Evolutionary conservation across 441 rosid genomes (phyloP).

Genomic region (Erysimum cheiri): DNA sequence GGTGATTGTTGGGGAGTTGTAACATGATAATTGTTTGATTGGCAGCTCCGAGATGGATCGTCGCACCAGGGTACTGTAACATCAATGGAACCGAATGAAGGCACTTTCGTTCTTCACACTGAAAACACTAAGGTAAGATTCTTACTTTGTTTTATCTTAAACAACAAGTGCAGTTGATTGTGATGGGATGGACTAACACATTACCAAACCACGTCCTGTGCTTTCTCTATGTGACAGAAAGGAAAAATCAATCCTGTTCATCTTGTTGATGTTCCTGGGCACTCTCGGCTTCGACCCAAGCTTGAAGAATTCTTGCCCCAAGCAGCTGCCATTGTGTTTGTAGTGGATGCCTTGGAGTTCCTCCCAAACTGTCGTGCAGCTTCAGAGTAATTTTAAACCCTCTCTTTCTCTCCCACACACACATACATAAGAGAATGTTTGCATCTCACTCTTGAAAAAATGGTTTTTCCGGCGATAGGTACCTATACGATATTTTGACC

Average conservation of each 20-base stretch:
- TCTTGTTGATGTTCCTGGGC: conserved; percentile 94
- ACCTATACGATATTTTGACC: conserved; percentile 83
- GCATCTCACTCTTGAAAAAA: conserved; percentile 5
- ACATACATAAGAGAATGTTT: conserved; percentile 5
- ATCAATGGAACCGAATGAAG: conserved; percentile 94
- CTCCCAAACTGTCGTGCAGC: conserved; percentile 71
- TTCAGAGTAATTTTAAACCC: conserved; percentile 66
- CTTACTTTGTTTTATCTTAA: conserved; percentile 9
- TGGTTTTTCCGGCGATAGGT: conserved; percentile 53
- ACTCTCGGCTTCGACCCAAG: conserved; percentile 81
- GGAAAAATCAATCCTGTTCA: conserved; percentile 76
- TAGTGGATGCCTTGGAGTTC: conserved; percentile 90
- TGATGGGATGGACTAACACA: conserved; percentile 19
- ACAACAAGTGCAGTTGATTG: conserved; percentile 4
- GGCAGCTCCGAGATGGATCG: conserved; percentile 59
- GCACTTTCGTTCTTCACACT: conserved; percentile 56
- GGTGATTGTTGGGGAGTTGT: neutral
- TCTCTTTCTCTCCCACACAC: neutral
- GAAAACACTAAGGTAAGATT: conserved; percentile 41
- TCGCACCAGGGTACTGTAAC: conserved; percentile 82
- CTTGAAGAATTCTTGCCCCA: conserved; percentile 79
- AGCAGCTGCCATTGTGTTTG: conserved; percentile 87
- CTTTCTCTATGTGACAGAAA: conserved; percentile 49
- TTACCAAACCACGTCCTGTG: neutral
- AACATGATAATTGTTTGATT: conserved; percentile 31